These are phyloP conservation scores for Penicillium soppii DNA, from an alignment of 495 filamentous ascomycete genomes.

Conservation along the genomic window DNA sequence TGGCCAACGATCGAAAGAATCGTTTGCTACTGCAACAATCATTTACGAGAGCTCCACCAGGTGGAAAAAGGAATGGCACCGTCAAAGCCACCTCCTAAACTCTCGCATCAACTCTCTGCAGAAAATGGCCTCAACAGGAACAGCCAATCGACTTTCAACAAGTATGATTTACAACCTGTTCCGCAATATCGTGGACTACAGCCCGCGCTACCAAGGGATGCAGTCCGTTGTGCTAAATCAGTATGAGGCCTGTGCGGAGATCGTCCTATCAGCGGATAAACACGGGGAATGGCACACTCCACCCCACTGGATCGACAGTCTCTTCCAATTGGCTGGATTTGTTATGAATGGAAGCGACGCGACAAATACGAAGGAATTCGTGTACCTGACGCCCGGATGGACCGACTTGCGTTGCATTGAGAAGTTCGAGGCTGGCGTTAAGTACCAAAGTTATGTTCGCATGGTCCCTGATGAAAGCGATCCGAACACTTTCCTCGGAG, in stretches of 20 bases:
- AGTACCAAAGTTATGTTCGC: constrained; percentile 39
- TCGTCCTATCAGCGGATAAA: constrained; percentile 26
- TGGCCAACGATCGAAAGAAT: constrained; percentile 6
- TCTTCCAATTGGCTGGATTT: constrained; percentile 42
- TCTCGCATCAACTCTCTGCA: constrained; percentile 29
- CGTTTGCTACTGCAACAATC: constrained; percentile 22
- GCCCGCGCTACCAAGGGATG: constrained; percentile 40
- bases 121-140: constrained; percentile 18
- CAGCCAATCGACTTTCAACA: constrained; percentile 22
- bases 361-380: constrained; percentile 24
- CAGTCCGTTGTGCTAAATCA: constrained; percentile 34
- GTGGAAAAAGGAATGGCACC: constrained; percentile 28
- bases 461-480: constrained; percentile 38
- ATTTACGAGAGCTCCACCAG: not conserved
- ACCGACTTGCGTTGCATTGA: constrained; percentile 22
- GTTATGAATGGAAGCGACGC: constrained; percentile 33
- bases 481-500: constrained; percentile 29
- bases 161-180: constrained; percentile 37
- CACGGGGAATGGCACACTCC: constrained; percentile 15
- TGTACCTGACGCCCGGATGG: constrained; percentile 42
- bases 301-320: constrained; percentile 45
- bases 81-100: constrained; percentile 26
- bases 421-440: constrained; percentile 27
- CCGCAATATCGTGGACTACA: constrained; percentile 41
- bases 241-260: constrained; percentile 39